Percentiles rank a stretch among this genome's conserved stretches.
These are phyloP conservation scores for Cyclotella cryptica DNA, from an alignment of 108 stramenopile genomes.

Conservation along the genomic window DNA sequence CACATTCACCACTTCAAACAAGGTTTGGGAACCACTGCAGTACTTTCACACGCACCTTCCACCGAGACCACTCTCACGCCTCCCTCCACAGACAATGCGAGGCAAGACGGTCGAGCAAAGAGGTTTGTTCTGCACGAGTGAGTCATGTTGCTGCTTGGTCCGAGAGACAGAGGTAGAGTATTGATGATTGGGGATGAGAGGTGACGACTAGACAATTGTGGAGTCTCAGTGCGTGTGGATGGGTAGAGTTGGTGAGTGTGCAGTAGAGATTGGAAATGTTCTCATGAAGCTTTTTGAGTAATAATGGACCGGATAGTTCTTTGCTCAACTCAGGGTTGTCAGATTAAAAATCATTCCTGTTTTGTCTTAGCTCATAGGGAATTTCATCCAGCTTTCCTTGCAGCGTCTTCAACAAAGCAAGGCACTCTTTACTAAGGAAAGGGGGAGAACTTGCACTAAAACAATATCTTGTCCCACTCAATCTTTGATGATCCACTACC, in stretches of 20 bases:
- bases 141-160: conserved; percentile 51
- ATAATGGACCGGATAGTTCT: conserved; percentile 34
- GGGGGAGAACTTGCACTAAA: conserved; percentile 98
- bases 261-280: conserved; percentile 33
- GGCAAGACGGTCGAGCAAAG: conserved; percentile 72
- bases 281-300: conserved; percentile 30
- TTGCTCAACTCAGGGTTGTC: neutral
- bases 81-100: too few relatives aligned
- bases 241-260: conserved; percentile 45
- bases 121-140: conserved; percentile 59
- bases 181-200: conserved; percentile 79
- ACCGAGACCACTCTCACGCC: too few relatives aligned
- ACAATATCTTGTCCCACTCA: conserved; percentile 98
- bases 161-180: conserved; percentile 74
- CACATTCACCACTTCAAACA: too few relatives aligned
- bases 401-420: conserved; percentile 38
- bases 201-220: conserved; percentile 63
- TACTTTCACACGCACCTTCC: too few relatives aligned
- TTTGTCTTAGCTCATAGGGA: neutral
- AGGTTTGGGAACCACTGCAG: too few relatives aligned
- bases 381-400: conserved; percentile 35
- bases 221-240: conserved; percentile 47
- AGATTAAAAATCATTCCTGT: neutral
- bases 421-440: conserved; percentile 86
- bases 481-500: conserved; percentile 97